Evolutionary conservation across 208 protist species (phyloP).

Genomic region (Wallacemonas sp.): DNA sequence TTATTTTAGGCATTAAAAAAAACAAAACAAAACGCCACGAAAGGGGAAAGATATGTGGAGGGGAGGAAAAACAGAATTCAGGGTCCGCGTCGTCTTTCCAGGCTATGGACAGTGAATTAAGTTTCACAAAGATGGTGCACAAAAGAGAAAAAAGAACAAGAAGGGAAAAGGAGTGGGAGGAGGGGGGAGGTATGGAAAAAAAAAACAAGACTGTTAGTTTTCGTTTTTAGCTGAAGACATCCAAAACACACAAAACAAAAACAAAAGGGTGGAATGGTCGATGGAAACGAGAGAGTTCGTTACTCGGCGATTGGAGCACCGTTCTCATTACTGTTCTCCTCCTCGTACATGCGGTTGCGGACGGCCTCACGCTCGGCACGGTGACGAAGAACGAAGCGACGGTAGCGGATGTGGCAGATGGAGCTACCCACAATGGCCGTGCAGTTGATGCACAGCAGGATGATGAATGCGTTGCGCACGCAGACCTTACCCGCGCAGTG

Average conservation of each 20-base stretch:
- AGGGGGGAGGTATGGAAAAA: no score
- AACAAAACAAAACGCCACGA: constrained; percentile 9
- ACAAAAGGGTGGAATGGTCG: not conserved
- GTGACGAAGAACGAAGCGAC: constrained; percentile 33
- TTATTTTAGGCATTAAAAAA: not conserved
- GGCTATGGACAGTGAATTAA: not conserved
- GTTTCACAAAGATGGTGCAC: constrained; percentile 3
- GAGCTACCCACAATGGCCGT: constrained; percentile 36
- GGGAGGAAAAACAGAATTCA: constrained; percentile 13
- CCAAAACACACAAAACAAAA: not conserved
- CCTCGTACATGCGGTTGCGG: constrained; percentile 1
- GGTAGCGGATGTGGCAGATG: constrained; percentile 53
- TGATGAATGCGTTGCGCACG: constrained; percentile 37
- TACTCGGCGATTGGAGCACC: not conserved
- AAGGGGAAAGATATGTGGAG: not conserved
- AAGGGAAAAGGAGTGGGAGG: no score
- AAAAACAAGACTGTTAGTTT: not conserved
- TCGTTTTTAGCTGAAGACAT: not conserved
- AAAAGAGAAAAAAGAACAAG: constrained; percentile 5
- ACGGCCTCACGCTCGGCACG: constrained; percentile 17
- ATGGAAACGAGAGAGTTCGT: not conserved
- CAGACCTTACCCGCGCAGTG: constrained; percentile 41
- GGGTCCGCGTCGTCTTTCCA: no score
- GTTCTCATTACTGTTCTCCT: not conserved
- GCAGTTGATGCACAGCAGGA: constrained; percentile 51